phyloP scores from a whole-genome alignment of 352 stramenopile genomes.

The Globisporangium recalcitrans region DNA sequence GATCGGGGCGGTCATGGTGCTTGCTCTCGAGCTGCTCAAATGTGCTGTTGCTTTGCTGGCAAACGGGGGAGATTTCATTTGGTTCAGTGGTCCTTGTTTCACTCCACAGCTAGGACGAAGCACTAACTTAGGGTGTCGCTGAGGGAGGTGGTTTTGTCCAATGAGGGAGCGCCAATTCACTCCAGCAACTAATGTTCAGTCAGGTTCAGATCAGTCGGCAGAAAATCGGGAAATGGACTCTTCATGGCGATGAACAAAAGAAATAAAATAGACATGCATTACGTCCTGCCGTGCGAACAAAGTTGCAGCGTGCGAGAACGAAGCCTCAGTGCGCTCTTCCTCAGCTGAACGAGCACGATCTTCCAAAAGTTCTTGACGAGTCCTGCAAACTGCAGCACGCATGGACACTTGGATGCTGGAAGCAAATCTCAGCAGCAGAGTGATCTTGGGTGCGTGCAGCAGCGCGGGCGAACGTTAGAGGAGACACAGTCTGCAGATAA shows the following conservation, averaged over 20 bases:
- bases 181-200: not conserved
- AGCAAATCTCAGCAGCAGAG: not conserved
- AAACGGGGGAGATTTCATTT: slow-evolving; percentile 13
- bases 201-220: not conserved
- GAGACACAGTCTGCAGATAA: not conserved
- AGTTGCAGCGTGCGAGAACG: not conserved
- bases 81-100: not conserved
- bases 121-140: not conserved
- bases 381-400: too few species aligned
- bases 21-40: slow-evolving; percentile 6
- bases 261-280: slow-evolving; percentile 21
- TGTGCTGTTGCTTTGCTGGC: slow-evolving; percentile 23
- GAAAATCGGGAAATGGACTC: not conserved
- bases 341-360: not conserved
- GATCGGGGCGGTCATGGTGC: slow-evolving; percentile 75
- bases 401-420: not conserved
- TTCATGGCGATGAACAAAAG: slow-evolving; percentile 1
- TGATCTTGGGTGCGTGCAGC: not conserved
- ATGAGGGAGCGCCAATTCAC: slow-evolving; percentile 30
- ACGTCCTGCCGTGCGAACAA: not conserved
- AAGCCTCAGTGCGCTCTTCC: not conserved
- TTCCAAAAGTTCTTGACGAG: not conserved
- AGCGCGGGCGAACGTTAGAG: not conserved
- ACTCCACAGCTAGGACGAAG: not conserved
- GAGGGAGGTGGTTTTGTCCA: slow-evolving; percentile 17